phyloP scores from a whole-genome alignment of 495 filamentous ascomycete species.

The Cladorrhinum samala region DNA sequence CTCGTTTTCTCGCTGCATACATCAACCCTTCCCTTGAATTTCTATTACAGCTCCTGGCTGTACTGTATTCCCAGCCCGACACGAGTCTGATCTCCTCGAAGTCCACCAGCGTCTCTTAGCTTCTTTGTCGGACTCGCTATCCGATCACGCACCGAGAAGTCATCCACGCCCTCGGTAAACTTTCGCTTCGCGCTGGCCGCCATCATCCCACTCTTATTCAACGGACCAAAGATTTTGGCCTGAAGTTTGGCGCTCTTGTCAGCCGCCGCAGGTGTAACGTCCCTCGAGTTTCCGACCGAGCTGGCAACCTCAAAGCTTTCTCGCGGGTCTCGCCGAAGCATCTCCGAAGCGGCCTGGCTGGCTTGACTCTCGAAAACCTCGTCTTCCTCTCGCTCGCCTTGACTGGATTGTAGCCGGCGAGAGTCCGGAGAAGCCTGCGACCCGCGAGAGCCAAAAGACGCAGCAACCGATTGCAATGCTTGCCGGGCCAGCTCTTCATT shows the following conservation, averaged over 20 bases:
- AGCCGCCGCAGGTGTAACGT: conserved; percentile 35
- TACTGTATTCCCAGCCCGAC: conserved; percentile 63
- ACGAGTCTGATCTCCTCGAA: conserved; percentile 22
- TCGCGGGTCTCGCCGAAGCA: conserved; percentile 47
- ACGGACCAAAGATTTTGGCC: conserved; percentile 61
- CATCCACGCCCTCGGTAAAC: conserved; percentile 37
- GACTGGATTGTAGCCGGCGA: conserved; percentile 11
- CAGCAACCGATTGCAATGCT: conserved; percentile 51
- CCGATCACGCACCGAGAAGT: conserved; percentile 22
- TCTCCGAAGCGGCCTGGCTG: conserved; percentile 49
- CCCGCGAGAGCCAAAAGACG: conserved; percentile 35
- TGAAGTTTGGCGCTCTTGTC: conserved; percentile 50
- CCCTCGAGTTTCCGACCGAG: conserved; percentile 36
- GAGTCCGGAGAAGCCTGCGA: conserved; percentile 25
- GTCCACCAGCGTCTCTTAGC: conserved; percentile 42
- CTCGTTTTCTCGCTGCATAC: too few species aligned
- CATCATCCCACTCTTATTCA: conserved; percentile 49
- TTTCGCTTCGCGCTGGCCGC: conserved; percentile 50
- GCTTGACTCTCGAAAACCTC: conserved; percentile 45
- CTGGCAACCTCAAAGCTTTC: conserved; percentile 45
- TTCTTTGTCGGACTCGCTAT: conserved; percentile 51
- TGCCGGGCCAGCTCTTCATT: conserved; percentile 54
- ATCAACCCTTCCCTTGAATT: too few species aligned
- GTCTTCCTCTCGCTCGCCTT: conserved; percentile 29
- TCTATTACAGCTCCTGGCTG: conserved; percentile 20